Conservation (phyloP, 208 protist species). For the Porcisia hertigi region DNA sequence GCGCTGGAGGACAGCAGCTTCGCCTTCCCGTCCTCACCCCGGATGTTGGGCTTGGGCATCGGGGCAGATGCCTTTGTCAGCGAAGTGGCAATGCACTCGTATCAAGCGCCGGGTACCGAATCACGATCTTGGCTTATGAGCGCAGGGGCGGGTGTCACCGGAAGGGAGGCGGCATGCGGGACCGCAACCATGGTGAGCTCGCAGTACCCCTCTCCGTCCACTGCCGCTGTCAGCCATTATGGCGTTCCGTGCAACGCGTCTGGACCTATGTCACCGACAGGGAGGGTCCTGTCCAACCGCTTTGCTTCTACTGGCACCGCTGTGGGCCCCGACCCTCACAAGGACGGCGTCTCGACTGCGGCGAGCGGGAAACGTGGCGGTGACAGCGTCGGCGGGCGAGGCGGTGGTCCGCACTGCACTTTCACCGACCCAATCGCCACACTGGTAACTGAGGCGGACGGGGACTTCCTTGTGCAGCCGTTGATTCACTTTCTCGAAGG, state of each 20-base stretch:
- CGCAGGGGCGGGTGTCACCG: not conserved
- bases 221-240: not conserved
- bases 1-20: constrained; percentile 7
- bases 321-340: not conserved
- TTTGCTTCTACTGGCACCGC: not conserved
- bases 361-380: not conserved
- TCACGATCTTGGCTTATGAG: constrained; percentile 4
- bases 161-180: not conserved
- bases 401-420: not conserved
- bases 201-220: not conserved
- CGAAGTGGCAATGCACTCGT: not conserved
- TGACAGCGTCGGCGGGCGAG: not conserved
- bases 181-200: not conserved
- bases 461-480: constrained; percentile 26
- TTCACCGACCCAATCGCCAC: constrained; percentile 7
- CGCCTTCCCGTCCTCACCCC: constrained; percentile 2
- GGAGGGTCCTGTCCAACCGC: not conserved
- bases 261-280: constrained; percentile 2
- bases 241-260: not conserved
- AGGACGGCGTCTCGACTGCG: not conserved
- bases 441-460: constrained; percentile 29
- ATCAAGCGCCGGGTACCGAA: not conserved
- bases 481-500: constrained; percentile 30
- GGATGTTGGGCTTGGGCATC: not conserved
- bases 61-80: not conserved